A percentile compares a stretch with the other conserved stretches of the same genome.
Evolutionary conservation across 2,329 filamentous ascomycete genomes (phyloP).

Genomic region (Cercospora zeae-maydis): DNA sequence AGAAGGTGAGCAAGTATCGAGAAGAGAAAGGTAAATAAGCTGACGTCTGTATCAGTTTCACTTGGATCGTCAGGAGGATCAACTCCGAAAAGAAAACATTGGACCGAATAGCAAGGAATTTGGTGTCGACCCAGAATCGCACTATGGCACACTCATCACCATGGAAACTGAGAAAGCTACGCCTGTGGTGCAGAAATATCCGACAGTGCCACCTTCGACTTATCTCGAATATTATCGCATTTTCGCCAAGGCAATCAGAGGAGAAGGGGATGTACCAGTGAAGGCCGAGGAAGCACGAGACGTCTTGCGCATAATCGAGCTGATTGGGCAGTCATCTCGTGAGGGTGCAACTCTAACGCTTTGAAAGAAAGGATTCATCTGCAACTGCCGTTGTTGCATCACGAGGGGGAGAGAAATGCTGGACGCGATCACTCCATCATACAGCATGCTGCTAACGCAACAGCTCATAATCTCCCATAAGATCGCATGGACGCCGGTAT

Average conservation of each 20-base stretch:
- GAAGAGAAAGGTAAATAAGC: neutral
- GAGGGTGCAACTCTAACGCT: conserved; percentile 45
- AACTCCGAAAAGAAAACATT: conserved; percentile 58
- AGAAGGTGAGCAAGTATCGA: conserved; percentile 53
- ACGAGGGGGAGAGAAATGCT: no score
- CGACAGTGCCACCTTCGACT: conserved; percentile 62
- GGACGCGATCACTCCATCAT: no score
- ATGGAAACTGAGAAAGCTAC: conserved; percentile 45
- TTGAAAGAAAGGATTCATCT: neutral
- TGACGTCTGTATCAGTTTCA: conserved; percentile 40
- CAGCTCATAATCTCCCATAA: no score
- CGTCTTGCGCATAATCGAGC: conserved; percentile 56
- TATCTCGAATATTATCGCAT: conserved; percentile 65
- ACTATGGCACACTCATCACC: conserved; percentile 58
- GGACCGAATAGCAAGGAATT: conserved; percentile 61
- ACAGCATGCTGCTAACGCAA: no score
- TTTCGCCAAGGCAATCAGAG: conserved; percentile 51
- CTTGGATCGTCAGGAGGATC: conserved; percentile 72
- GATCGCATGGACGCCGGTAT: no score
- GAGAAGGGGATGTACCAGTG: conserved; percentile 53
- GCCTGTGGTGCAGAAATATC: conserved; percentile 46
- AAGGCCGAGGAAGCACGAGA: conserved; percentile 52
- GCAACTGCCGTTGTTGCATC: no score
- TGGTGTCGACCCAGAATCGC: conserved; percentile 59
- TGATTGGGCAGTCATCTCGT: conserved; percentile 53